Percentiles rank a stretch among this genome's conserved stretches.
Evolutionary conservation across 1,139 yeast genomes (phyloP).

Genomic region (Pichia sp.): DNA sequence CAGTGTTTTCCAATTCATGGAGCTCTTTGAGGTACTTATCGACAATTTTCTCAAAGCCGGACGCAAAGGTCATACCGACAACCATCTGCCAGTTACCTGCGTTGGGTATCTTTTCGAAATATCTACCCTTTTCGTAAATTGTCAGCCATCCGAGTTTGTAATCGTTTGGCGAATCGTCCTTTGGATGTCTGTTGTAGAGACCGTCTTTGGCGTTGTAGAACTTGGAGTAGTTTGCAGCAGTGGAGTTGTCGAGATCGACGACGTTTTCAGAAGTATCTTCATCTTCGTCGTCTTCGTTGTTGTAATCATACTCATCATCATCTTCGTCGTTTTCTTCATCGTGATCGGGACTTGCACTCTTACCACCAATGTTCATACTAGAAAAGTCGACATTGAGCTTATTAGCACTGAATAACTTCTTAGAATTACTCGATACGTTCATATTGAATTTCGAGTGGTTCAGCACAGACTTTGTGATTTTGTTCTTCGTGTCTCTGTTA

Average conservation of each 20-base stretch:
- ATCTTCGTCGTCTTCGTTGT: constrained; percentile 33
- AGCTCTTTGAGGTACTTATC: constrained; percentile 25
- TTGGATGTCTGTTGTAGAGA: constrained; percentile 43
- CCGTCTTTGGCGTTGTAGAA: constrained; percentile 60
- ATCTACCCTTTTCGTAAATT: constrained; percentile 45
- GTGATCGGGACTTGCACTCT: not conserved
- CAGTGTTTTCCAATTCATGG: not conserved
- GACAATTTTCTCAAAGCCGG: constrained; percentile 43
- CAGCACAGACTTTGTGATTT: constrained; percentile 37
- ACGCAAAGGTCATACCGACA: constrained; percentile 53
- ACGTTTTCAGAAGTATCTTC: constrained; percentile 17
- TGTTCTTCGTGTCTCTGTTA: constrained; percentile 44
- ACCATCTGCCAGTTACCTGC: constrained; percentile 55
- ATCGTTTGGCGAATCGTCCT: constrained; percentile 60
- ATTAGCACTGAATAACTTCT: constrained; percentile 13
- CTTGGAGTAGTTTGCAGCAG: constrained; percentile 14
- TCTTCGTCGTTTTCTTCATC: constrained; percentile 14
- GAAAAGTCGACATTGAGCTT: constrained; percentile 16
- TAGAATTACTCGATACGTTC: constrained; percentile 3
- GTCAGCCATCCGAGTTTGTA: constrained; percentile 65
- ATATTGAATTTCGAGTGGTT: constrained; percentile 22
- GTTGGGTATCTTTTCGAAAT: constrained; percentile 21
- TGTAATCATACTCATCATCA: constrained; percentile 20
- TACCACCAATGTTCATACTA: constrained; percentile 7
- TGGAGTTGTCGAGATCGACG: constrained; percentile 3